A percentile compares a stretch with the other conserved stretches of the same genome.
Conservation (phyloP, 1,284 basidiomycete species). For the Leccinum solheimii region DNA sequence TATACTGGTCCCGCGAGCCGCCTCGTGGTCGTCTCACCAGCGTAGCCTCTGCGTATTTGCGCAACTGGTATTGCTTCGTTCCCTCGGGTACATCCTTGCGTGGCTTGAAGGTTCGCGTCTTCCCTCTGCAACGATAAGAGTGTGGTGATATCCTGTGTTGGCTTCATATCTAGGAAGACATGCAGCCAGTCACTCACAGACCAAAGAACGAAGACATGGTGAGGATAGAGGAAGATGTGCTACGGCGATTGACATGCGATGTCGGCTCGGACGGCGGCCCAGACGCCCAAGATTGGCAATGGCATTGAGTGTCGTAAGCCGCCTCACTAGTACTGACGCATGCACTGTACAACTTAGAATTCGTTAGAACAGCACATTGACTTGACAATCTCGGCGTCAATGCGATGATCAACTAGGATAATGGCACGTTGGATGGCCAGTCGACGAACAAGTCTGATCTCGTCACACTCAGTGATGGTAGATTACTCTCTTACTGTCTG, state of each 20-base stretch:
- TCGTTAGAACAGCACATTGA: not conserved
- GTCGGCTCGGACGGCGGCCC: not conserved
- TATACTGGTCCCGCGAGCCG: not conserved
- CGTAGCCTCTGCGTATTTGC: conserved; percentile 97
- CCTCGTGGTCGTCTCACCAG: conserved; percentile 56
- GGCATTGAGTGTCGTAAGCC: conserved; percentile 5
- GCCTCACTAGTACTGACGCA: not conserved
- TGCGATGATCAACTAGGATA: conserved; percentile 1
- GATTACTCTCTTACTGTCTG: not conserved
- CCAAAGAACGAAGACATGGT: conserved; percentile 83
- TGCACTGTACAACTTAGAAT: not conserved
- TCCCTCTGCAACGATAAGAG: conserved; percentile 53
- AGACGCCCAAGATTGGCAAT: conserved; percentile 19
- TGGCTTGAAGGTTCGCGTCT: conserved; percentile 95
- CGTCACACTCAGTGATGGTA: not conserved
- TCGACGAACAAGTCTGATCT: not conserved
- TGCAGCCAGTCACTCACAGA: conserved; percentile 53
- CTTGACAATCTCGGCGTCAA: not conserved
- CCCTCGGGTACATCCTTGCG: conserved; percentile 94
- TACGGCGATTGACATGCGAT: conserved; percentile 8
- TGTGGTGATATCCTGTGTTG: conserved; percentile 8
- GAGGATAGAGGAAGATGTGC: conserved; percentile 11
- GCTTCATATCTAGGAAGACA: conserved; percentile 5
- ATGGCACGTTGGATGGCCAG: not conserved
- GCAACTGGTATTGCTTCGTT: conserved; percentile 94